Percentiles rank a stretch among this genome's conserved stretches.
Conservation (phyloP, 2,329 filamentous ascomycete genomes). For the Nannizzia gypsea region DNA sequence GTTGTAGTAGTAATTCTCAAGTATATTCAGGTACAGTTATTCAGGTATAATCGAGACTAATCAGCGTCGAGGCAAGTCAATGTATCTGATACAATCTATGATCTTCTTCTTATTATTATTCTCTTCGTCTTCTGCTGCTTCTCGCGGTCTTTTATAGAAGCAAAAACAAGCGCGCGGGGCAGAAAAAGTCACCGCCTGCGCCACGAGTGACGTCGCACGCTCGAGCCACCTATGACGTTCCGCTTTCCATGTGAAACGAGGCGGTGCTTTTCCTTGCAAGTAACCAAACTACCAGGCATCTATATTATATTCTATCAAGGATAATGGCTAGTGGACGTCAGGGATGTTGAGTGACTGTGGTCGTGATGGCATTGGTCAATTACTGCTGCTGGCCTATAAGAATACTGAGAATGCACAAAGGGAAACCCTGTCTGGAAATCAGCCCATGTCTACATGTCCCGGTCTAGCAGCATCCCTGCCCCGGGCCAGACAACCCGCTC, state of each 20-base stretch:
- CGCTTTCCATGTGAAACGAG: conserved; percentile 1
- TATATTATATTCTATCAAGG: too few relatives aligned
- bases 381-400: background rate
- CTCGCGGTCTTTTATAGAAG: background rate
- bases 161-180: conserved; percentile 8
- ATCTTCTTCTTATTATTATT: too few relatives aligned
- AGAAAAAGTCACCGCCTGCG: conserved; percentile 13
- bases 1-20: too few relatives aligned
- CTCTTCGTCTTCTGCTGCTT: too few relatives aligned
- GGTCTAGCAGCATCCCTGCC: background rate
- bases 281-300: too few relatives aligned
- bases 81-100: too few relatives aligned
- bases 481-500: background rate
- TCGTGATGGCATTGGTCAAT: background rate
- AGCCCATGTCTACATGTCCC: background rate
- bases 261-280: background rate
- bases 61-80: too few relatives aligned
- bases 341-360: too few relatives aligned
- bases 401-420: background rate
- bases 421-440: background rate
- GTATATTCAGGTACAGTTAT: too few relatives aligned
- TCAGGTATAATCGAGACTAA: too few relatives aligned
- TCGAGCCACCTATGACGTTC: conserved; percentile 17
- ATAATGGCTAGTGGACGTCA: too few relatives aligned
- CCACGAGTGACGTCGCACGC: conserved; percentile 28